These are phyloP conservation scores for Blastobotrys apis DNA, from an alignment of 1,139 yeast genomes.

Conservation along the genomic window DNA sequence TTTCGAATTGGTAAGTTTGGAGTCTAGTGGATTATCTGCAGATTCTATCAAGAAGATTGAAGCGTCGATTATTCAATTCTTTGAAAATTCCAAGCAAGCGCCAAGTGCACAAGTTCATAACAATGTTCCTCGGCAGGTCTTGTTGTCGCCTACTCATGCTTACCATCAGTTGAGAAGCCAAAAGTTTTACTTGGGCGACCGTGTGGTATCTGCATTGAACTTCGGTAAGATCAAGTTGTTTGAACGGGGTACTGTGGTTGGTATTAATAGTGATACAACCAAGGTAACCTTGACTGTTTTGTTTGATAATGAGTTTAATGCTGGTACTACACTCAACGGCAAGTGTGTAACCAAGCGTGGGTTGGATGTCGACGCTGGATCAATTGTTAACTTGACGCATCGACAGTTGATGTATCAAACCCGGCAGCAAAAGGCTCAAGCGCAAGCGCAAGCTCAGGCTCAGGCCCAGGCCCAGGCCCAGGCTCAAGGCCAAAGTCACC, in stretches of 20 bases:
- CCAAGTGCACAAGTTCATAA: conserved; percentile 33
- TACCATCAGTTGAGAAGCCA: conserved; percentile 71
- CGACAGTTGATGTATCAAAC: conserved; percentile 68
- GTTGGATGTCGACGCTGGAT: conserved; percentile 72
- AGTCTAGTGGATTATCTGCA: conserved; percentile 72
- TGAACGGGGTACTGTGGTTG: conserved; percentile 87
- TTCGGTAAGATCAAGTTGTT: conserved; percentile 88
- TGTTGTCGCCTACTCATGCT: conserved; percentile 72
- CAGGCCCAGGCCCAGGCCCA: neutral
- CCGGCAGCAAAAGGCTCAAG: conserved; percentile 18
- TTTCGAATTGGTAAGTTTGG: conserved; percentile 65
- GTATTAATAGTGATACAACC: conserved; percentile 62
- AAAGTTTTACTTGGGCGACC: conserved; percentile 78
- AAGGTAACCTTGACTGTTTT: conserved; percentile 59
- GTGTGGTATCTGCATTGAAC: conserved; percentile 80
- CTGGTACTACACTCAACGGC: conserved; percentile 80
- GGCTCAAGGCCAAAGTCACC: neutral
- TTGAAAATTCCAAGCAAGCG: conserved; percentile 20
- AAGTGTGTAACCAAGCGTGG: conserved; percentile 78
- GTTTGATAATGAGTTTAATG: conserved; percentile 77
- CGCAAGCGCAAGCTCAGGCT: neutral
- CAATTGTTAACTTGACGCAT: conserved; percentile 70
- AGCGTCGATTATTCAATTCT: conserved; percentile 47
- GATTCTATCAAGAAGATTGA: conserved; percentile 68
- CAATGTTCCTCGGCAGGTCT: conserved; percentile 82